Evolutionary conservation across 495 filamentous ascomycete genomes (phyloP), one percentile per base, ranked within the genome.

Genomic region (Aspergillus nanangensis): DNA sequence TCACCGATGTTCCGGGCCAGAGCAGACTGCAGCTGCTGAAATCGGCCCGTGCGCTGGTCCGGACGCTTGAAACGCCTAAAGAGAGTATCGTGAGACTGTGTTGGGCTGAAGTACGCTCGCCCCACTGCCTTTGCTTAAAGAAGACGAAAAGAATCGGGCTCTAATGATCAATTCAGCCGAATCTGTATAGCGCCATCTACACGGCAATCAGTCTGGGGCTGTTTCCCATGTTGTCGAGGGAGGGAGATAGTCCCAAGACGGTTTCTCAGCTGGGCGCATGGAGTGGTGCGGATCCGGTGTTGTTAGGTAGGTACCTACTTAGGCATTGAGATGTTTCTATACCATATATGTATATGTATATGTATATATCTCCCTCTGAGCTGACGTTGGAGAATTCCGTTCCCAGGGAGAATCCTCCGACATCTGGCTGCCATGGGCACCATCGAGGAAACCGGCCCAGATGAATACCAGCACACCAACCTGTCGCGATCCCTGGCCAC

Each of bases 351-450:
- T 11, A 23, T 10, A 3, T 3, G 8, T n/a, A n/a, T n/a, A n/a
- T n/a, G n/a, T n/a, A n/a, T n/a, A n/a, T n/a, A n/a, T n/a, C n/a
- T n/a, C n/a, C n/a, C n/a, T n/a, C n/a, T n/a, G n/a, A n/a, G n/a
- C n/a, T n/a, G n/a, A n/a, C n/a, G n/a, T n/a, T n/a, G n/a, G n/a
- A n/a, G n/a, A n/a, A n/a, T n/a, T n/a, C n/a, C n/a, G n/a, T n/a
- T n/a, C n/a, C n/a, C n/a, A n/a, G n/a, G n/a, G n/a, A n/a, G n/a
- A n/a, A n/a, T n/a, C n/a, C n/a, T n/a, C n/a, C 69, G 67, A 46
- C 76, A 81, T 38, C 47, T 80, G 0, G 66, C 63, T 9, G 69
- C 76, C 38, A 75, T 76, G 69, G 71, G 69, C 5, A 59, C 73
- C 29, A 61, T 81, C 32, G 32, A 37, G 5, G 69, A 80, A 48